phyloP scores from a whole-genome alignment of 75 land plant genomes.

The Pinus albicaulis region DNA sequence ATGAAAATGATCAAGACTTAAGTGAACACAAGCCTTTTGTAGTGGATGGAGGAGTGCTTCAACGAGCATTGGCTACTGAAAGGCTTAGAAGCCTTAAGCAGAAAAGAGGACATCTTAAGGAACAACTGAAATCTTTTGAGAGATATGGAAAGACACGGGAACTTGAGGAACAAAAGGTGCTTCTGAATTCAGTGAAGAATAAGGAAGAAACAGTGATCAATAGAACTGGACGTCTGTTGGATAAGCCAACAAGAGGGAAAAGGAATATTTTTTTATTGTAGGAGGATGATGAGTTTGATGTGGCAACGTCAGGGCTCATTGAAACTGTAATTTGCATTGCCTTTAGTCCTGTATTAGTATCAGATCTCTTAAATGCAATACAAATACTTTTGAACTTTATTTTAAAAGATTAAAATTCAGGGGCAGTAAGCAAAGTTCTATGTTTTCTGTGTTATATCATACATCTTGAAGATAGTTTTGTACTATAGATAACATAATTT shows the following conservation, averaged over 20 bases:
- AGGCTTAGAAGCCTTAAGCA: slow-evolving; percentile 69
- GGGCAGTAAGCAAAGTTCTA: neutral
- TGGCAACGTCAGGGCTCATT: slow-evolving; percentile 77
- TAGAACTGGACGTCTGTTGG: slow-evolving; percentile 8
- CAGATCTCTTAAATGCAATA: neutral
- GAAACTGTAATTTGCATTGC: slow-evolving; percentile 75
- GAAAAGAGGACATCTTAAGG: slow-evolving; percentile 43
- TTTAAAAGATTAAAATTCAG: no score
- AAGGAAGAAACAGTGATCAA: slow-evolving; percentile 27
- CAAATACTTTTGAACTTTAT: neutral
- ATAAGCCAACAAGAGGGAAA: slow-evolving; percentile 12
- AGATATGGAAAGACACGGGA: slow-evolving; percentile 3
- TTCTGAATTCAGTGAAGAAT: slow-evolving; percentile 24
- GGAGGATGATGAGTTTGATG: slow-evolving; percentile 84
- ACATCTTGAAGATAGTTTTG: neutral
- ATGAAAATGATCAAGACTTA: slow-evolving; percentile 13
- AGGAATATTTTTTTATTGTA: slow-evolving; percentile 37
- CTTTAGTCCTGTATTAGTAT: neutral
- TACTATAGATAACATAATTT: neutral
- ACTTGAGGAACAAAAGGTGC: slow-evolving; percentile 20
- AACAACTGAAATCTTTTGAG: slow-evolving; percentile 30
- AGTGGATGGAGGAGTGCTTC: slow-evolving; percentile 45
- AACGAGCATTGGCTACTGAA: slow-evolving; percentile 74
- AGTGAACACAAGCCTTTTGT: slow-evolving; percentile 7
- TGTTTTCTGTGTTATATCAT: neutral